A percentile compares a stretch with the other conserved stretches of the same genome.
Evolutionary conservation across 805 yeast genomes (phyloP).

Genomic region (Sugiyamaella chiloensis): DNA sequence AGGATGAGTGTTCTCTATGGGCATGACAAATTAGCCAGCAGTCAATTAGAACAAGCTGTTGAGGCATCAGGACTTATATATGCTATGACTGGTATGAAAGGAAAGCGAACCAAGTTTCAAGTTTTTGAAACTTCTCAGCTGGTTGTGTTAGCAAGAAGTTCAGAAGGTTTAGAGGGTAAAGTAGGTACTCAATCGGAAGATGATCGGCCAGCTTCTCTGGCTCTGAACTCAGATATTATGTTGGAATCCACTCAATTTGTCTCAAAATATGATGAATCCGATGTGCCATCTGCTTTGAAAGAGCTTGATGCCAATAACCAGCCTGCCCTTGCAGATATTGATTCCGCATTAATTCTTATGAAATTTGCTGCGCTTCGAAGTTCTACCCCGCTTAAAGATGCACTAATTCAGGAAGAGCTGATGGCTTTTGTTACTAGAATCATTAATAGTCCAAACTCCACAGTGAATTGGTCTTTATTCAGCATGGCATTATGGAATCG

Average conservation of each 20-base stretch:
- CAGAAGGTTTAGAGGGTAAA: no score
- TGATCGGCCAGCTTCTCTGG: constrained; percentile 33
- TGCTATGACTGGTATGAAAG: constrained; percentile 82
- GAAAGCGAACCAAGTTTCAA: constrained; percentile 83
- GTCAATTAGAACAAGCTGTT: constrained; percentile 24
- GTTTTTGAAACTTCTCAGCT: constrained; percentile 66
- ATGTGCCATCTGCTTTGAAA: constrained; percentile 35
- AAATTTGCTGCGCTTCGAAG: constrained; percentile 61
- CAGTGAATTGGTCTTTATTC: constrained; percentile 71
- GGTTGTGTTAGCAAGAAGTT: constrained; percentile 59
- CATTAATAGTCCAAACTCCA: constrained; percentile 46
- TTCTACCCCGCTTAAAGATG: constrained; percentile 67
- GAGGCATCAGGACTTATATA: constrained; percentile 59
- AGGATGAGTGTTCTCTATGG: constrained; percentile 40
- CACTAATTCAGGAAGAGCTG: constrained; percentile 78
- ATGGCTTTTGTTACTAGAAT: constrained; percentile 72
- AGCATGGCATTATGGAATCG: constrained; percentile 87
- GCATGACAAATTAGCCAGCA: constrained; percentile 29
- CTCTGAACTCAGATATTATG: constrained; percentile 70
- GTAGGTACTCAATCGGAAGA: constrained; percentile 10
- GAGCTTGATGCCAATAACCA: constrained; percentile 76
- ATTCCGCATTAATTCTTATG: constrained; percentile 69
- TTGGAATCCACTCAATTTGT: constrained; percentile 66
- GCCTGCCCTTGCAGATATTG: constrained; percentile 67
- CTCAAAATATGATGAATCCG: constrained; percentile 41